These are phyloP conservation scores for Suhomyces atakaporum DNA, from an alignment of 1,139 yeast genomes.

Conservation along the genomic window DNA sequence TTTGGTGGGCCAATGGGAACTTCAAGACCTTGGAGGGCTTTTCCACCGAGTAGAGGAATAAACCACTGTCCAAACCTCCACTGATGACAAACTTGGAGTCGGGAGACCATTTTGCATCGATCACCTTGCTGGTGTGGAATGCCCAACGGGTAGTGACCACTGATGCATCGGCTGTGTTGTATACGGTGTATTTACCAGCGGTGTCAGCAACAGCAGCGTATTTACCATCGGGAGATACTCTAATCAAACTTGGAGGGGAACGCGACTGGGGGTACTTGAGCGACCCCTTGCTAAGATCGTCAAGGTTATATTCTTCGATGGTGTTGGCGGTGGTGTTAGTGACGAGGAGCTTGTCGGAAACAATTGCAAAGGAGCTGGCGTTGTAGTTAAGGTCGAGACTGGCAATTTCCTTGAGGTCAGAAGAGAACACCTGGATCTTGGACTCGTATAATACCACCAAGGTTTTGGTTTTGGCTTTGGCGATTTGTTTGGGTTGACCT, in stretches of 20 bases:
- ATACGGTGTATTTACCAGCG: conserved; percentile 79
- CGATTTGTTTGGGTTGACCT: conserved; percentile 66
- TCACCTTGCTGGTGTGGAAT: conserved; percentile 83
- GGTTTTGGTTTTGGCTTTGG: conserved; percentile 27
- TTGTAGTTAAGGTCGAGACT: conserved; percentile 33
- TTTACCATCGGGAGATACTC: conserved; percentile 70
- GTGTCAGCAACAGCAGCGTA: conserved; percentile 83
- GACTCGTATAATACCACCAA: conserved; percentile 52
- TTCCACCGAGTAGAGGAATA: conserved; percentile 75
- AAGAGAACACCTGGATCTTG: conserved; percentile 37
- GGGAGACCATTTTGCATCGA: conserved; percentile 73
- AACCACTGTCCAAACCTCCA: conserved; percentile 81
- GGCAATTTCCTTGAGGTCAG: conserved; percentile 21
- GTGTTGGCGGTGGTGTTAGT: conserved; percentile 49
- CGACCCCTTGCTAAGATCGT: conserved; percentile 16
- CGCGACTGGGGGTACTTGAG: conserved; percentile 50
- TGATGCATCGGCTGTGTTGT: conserved; percentile 53
- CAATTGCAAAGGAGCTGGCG: conserved; percentile 38
- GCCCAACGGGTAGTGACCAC: conserved; percentile 92
- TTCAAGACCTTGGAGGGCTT: conserved; percentile 79
- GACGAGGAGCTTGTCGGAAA: conserved; percentile 47
- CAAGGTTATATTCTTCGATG: conserved; percentile 30
- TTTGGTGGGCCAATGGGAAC: conserved; percentile 80
- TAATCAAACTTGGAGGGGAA: conserved; percentile 60
- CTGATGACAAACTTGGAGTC: conserved; percentile 74